phyloP scores from a whole-genome alignment of 2,329 filamentous ascomycete genomes.

The Talaromyces sp. region DNA sequence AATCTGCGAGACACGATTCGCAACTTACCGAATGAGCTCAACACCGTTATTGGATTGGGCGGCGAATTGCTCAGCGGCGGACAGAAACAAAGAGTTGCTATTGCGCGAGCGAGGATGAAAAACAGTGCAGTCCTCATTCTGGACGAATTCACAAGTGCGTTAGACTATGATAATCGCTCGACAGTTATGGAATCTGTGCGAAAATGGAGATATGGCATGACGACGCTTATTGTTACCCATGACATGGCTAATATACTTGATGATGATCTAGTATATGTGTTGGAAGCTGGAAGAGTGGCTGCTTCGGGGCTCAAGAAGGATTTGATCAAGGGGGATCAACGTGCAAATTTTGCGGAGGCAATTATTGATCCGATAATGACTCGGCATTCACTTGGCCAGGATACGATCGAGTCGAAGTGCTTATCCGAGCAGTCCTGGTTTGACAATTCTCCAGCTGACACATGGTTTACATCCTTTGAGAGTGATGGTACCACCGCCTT shows the following conservation, averaged over 20 bases:
- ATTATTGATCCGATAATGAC: neutral
- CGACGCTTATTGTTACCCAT: conserved; percentile 91
- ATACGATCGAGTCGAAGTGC: neutral
- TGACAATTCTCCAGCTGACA: neutral
- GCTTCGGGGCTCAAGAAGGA: conserved; percentile 64
- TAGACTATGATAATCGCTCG: conserved; percentile 69
- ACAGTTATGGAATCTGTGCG: conserved; percentile 72
- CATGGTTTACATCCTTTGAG: conserved; percentile 1
- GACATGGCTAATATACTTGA: conserved; percentile 72
- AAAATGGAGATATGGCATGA: conserved; percentile 73
- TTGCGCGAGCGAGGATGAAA: conserved; percentile 73
- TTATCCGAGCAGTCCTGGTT: neutral
- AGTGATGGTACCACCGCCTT: neutral
- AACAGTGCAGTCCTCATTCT: conserved; percentile 78
- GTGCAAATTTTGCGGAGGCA: conserved; percentile 2
- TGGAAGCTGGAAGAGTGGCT: conserved; percentile 66
- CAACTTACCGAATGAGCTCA: conserved; percentile 64
- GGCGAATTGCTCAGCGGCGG: conserved; percentile 76
- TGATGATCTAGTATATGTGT: conserved; percentile 74
- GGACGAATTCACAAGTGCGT: conserved; percentile 82
- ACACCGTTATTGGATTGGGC: conserved; percentile 68
- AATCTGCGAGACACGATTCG: conserved; percentile 66
- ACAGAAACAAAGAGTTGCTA: conserved; percentile 74
- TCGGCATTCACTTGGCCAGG: neutral
- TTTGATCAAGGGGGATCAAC: conserved; percentile 33